Evolutionary conservation across 805 yeast genomes (phyloP).

Genomic region (Komagataella pseudopastoris): DNA sequence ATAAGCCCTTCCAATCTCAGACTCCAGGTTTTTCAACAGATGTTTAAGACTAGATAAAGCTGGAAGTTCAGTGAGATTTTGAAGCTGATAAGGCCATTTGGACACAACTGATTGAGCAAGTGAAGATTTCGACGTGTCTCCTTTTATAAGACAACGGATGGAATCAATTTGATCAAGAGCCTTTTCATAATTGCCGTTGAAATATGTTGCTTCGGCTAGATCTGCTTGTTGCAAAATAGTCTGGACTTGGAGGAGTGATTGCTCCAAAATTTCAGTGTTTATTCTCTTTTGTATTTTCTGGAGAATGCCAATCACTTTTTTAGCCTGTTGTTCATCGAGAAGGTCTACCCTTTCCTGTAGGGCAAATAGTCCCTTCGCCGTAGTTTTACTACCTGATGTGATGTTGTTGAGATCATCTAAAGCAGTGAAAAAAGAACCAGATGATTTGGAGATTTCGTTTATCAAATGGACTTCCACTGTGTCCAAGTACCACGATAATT

Average conservation of each 20-base stretch:
- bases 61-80: slow-evolving; percentile 29
- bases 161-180: slow-evolving; percentile 47
- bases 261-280: slow-evolving; percentile 52
- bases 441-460: slow-evolving; percentile 71
- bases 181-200: slow-evolving; percentile 30
- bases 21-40: slow-evolving; percentile 37
- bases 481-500: slow-evolving; percentile 72
- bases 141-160: slow-evolving; percentile 45
- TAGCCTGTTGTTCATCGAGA: slow-evolving; percentile 36
- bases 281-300: slow-evolving; percentile 35
- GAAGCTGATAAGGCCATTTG: slow-evolving; percentile 30
- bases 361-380: slow-evolving; percentile 31
- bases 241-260: slow-evolving; percentile 41
- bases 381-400: slow-evolving; percentile 34
- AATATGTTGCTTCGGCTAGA: slow-evolving; percentile 31
- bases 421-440: slow-evolving; percentile 75
- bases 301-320: slow-evolving; percentile 34
- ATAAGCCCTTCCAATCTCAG: slow-evolving; percentile 60
- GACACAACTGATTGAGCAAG: slow-evolving; percentile 16
- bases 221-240: slow-evolving; percentile 30
- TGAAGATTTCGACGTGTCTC: slow-evolving; percentile 22
- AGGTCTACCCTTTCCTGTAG: slow-evolving; percentile 31
- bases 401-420: slow-evolving; percentile 65
- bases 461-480: slow-evolving; percentile 72
- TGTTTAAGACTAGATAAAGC: slow-evolving; percentile 39